phyloP scores from a whole-genome alignment of 176 grass and related monocot genomes.

The Paspalum vaginatum region DNA sequence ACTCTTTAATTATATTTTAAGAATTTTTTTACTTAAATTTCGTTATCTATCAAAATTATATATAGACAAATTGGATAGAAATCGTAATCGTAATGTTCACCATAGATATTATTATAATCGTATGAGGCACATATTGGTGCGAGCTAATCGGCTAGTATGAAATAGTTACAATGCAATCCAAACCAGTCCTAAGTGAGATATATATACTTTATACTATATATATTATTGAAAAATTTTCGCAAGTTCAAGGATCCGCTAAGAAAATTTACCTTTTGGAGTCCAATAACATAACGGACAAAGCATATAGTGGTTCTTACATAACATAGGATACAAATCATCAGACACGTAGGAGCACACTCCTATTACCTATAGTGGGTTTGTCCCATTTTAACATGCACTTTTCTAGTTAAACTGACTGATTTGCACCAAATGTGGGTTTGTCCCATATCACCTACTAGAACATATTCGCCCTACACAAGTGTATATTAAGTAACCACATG shows the following conservation, averaged over 20 bases:
- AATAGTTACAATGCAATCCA: no score
- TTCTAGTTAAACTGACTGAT: conserved; percentile 7
- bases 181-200: neutral
- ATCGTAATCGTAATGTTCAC: no score
- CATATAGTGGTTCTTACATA: neutral
- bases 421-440: neutral
- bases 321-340: neutral
- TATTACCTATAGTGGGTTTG: no score
- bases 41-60: no score
- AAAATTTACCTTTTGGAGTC: neutral
- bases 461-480: neutral
- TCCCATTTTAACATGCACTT: conserved; percentile 12
- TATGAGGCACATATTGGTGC: no score
- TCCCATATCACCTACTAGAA: conserved; percentile 34
- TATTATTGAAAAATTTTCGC: neutral
- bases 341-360: no score
- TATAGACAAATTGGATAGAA: no score
- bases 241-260: neutral
- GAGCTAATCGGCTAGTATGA: no score
- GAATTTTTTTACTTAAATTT: no score
- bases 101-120: no score
- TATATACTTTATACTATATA: no score
- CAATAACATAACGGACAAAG: neutral
- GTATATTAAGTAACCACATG: neutral
- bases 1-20: no score